Evolutionary conservation across 2,329 filamentous ascomycete species (phyloP), one percentile per base, ranked within the genome.

Genomic region (Ceratocystis eucalypticola): DNA sequence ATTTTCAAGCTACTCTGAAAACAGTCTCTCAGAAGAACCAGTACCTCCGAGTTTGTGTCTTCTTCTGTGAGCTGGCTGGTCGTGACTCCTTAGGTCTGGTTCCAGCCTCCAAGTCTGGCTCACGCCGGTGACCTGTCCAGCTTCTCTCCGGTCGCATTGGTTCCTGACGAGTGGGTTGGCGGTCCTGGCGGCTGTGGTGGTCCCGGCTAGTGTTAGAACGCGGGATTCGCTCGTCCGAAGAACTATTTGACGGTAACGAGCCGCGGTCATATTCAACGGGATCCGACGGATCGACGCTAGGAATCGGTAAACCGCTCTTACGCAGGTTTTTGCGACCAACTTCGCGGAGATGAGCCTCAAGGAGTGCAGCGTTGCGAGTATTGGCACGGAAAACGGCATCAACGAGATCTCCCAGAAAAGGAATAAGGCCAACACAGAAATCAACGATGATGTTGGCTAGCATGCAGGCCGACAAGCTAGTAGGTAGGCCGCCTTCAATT

Each of bases 301-400:
- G 80, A 41, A 81, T 65, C 10, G 79, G 76, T 33, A 77, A 72
- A 22, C 80, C 81, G 62, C 75, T 78, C 61, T 76, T 72, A 50
- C 77, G 76, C 10, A 85, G 72, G 61, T 80, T 80, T 69, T 81
- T 81, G 71, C 83, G 82, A 68, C 88, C 88, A 73, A 87, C 84
- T 69, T 85, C 79, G 57, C 88, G 82, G 65, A 94, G 79, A 70
- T 87, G 80, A 61, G 84, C 77, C 72, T 90, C 88, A 17, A 90
- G 77, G 1, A 89, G 74, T 45, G 87, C 81, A 4, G 88, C 85
- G 71, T 93, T 94, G 71, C 84, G 84, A 22, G 87, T 89, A 72
- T 93, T 94, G 73, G 86, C 86, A 68, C 88, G 86, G 76, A 87
- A 87, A 2, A 84, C 74, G 5, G 88, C 87, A 72, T 94, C 89